Percentiles rank a stretch among this genome's conserved stretches.
Evolutionary conservation across 495 filamentous ascomycete species (phyloP).

Genomic region (Parachaetomium inaequale): DNA sequence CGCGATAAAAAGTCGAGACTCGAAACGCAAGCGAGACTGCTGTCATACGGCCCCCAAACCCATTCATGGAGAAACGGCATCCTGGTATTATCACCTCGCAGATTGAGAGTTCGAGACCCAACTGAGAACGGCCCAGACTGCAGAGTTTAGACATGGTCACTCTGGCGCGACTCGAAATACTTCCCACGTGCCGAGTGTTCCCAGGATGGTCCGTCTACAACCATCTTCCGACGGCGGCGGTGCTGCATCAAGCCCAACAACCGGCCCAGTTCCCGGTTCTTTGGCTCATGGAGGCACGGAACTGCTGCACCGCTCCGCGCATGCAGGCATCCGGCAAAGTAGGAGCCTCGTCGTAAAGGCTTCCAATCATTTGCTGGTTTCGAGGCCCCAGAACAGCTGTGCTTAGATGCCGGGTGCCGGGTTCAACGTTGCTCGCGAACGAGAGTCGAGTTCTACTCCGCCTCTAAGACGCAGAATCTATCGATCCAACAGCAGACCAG

Average conservation of each 20-base stretch:
- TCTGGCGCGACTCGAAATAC: neutral
- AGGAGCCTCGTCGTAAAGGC: neutral
- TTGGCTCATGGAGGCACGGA: constrained; percentile 1
- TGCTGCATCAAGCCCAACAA: constrained; percentile 1
- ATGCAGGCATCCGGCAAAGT: neutral
- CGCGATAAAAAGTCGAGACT: constrained; percentile 5
- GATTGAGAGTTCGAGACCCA: too few species aligned
- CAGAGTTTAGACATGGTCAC: neutral
- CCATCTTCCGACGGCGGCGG: neutral
- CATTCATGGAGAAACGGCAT: neutral
- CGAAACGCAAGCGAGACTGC: neutral
- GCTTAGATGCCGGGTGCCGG: neutral
- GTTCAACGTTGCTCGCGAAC: neutral
- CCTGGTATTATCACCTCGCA: too few species aligned
- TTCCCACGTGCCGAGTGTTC: neutral
- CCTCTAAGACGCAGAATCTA: neutral
- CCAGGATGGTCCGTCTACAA: neutral
- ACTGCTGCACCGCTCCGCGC: neutral
- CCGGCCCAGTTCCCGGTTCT: neutral
- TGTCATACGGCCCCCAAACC: neutral
- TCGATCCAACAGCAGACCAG: neutral
- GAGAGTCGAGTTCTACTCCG: neutral
- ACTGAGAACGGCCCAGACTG: neutral
- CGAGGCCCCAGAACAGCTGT: neutral
- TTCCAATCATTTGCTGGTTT: neutral